Evolutionary conservation across 192 early-diverging fungal species (phyloP), one percentile per base, ranked within the genome.

Genomic region (Backusella australiensis): DNA sequence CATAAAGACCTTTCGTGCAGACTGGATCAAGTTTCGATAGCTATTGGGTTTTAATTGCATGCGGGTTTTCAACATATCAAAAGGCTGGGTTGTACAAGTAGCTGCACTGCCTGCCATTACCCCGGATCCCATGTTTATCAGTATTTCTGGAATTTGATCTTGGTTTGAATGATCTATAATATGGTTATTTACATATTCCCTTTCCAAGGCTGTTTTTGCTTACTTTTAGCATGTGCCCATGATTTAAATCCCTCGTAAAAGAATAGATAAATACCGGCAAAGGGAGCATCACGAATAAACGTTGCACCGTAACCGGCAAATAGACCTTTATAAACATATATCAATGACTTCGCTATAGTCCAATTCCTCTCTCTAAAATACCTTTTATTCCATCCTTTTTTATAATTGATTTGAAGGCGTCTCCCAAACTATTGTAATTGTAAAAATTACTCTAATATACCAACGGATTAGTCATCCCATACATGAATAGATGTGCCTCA

Each of bases 21-120:
- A 80, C 41, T 84, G 83, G n/a, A 81, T 77, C 5, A 84, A 74
- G 39, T 88, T 89, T 59, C 49, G 73, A 80, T 97, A 96, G 46
- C 89, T 87, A 6, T 72, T 71, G 38, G 95, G 95, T 36, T 92
- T 91, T 49, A 98, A 83, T 72, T 98, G 96, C 88, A 98, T 94
- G 26, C 96, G 87, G 19, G 96, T 98, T 75, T 96, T 96, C 49
- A 96, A 81, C 87, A 97, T 88, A 73, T 98, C 96, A 78, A 98
- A 98, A 8, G 96, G 96, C 71, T 98, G 94, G 0, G 96, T 98
- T 39, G 94, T 56, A 8, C 88, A 84, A 41, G 95, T 95, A 1
- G 95, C 92, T 6, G 87, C 74, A 19, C 93, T 79, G 0, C 96
- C 94, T 2, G 90, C 90, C 2, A 89, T 71, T 7, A 94, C 79